Conservation (phyloP, 805 yeast species). For the Candida endomychidarum region DNA sequence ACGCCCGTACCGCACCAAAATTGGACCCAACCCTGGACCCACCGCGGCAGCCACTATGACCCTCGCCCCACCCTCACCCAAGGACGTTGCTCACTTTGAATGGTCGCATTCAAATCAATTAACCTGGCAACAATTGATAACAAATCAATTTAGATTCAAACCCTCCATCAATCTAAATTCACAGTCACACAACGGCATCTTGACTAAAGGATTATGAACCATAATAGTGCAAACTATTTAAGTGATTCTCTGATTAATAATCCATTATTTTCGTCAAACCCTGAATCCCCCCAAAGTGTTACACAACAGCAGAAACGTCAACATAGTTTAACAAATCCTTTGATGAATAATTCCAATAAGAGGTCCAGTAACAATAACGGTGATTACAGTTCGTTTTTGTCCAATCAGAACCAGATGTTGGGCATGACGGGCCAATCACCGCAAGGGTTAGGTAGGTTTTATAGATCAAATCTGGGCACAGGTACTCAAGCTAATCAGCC, state of each 20-base stretch:
- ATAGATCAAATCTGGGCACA: no score
- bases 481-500: no score
- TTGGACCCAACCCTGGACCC: no score
- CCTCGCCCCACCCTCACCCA: no score
- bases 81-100: no score
- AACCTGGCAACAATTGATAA: slow-evolving; percentile 6
- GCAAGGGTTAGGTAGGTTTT: no score
- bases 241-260: slow-evolving; percentile 20
- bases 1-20: no score
- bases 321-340: slow-evolving; percentile 35
- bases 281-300: slow-evolving; percentile 6
- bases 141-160: background rate
- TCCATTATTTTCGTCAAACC: slow-evolving; percentile 12
- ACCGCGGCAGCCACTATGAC: no score
- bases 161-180: slow-evolving; percentile 3
- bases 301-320: slow-evolving; percentile 39
- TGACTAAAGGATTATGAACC: slow-evolving; percentile 12
- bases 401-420: slow-evolving; percentile 5
- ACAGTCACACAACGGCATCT: background rate
- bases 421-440: slow-evolving; percentile 2
- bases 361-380: slow-evolving; percentile 27
- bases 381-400: slow-evolving; percentile 7
- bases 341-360: slow-evolving; percentile 34
- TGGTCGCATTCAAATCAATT: no score
- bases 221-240: slow-evolving; percentile 19